Percentiles rank a stretch among this genome's conserved stretches.
Evolutionary conservation across 75 land plant genomes (phyloP).

Genomic region (Pinus albicaulis): DNA sequence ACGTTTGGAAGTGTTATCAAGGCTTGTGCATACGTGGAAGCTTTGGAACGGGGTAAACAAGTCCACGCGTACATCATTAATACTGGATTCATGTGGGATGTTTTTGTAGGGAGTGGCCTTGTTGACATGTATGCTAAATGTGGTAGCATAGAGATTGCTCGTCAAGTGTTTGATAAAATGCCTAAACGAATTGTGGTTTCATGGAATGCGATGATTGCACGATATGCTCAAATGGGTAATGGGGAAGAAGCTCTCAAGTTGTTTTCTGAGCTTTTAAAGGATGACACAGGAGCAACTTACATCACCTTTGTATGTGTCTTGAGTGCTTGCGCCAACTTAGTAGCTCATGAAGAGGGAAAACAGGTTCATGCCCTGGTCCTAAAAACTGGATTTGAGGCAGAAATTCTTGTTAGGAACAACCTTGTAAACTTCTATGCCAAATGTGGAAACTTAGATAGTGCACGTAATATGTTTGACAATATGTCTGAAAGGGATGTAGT

Average conservation of each 20-base stretch:
- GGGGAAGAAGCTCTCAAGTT: conserved; percentile 37
- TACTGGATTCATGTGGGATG: conserved; percentile 18
- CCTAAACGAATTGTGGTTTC: conserved; percentile 45
- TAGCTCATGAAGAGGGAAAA: conserved; percentile 39
- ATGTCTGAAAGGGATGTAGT: conserved; percentile 11
- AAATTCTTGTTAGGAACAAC: conserved; percentile 1
- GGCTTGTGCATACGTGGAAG: conserved; percentile 47
- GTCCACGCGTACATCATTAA: conserved; percentile 43
- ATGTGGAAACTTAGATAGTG: conserved; percentile 20
- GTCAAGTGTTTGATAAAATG: conserved; percentile 49
- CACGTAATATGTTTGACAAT: conserved; percentile 10
- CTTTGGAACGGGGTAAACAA: conserved; percentile 38
- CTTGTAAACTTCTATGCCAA: conserved; percentile 22
- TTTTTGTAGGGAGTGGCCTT: conserved; percentile 62
- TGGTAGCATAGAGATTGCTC: conserved; percentile 45
- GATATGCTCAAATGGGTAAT: conserved; percentile 70
- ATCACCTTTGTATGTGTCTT: conserved; percentile 39
- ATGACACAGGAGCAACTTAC: conserved; percentile 25
- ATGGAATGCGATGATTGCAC: conserved; percentile 71
- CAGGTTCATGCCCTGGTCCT: conserved; percentile 18
- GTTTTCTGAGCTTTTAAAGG: conserved; percentile 23
- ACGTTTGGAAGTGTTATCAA: conserved; percentile 52
- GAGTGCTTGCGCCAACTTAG: conserved; percentile 38
- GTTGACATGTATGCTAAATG: conserved; percentile 78
- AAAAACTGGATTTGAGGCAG: not conserved